These are phyloP conservation scores for Ochromonas danica DNA, from an alignment of 108 stramenopile genomes.

Conservation along the genomic window DNA sequence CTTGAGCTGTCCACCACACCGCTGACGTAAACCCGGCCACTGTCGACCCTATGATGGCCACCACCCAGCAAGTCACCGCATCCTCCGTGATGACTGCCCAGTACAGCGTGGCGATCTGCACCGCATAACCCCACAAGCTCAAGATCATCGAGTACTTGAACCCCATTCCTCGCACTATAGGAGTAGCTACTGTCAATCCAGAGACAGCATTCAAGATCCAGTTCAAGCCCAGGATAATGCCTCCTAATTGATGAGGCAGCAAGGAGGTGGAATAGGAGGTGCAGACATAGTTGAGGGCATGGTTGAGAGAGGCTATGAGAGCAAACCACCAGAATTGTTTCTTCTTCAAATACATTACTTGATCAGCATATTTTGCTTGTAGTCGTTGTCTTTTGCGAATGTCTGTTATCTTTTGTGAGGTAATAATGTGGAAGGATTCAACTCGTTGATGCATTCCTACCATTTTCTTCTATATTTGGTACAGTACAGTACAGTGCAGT, in stretches of 20 bases:
- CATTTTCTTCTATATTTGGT: too few relatives aligned
- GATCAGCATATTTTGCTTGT: neutral
- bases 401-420: too few relatives aligned
- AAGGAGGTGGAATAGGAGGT: neutral
- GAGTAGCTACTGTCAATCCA: slow-evolving; percentile 8
- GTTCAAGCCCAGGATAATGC: slow-evolving; percentile 4
- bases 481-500: too few relatives aligned
- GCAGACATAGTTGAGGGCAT: slow-evolving; percentile 18
- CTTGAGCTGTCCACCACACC: slow-evolving; percentile 22
- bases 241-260: neutral
- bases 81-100: neutral
- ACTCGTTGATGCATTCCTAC: too few relatives aligned
- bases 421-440: too few relatives aligned
- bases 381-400: neutral
- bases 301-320: slow-evolving; percentile 2
- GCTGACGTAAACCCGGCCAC: slow-evolving; percentile 12
- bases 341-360: neutral
- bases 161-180: neutral
- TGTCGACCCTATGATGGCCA: neutral
- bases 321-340: slow-evolving; percentile 29
- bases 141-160: slow-evolving; percentile 16
- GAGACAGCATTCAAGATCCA: slow-evolving; percentile 5
- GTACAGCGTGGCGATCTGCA: slow-evolving; percentile 1
- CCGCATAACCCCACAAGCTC: neutral
- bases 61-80: neutral